These are phyloP conservation scores for Sphagnum magellanicum DNA, from an alignment of 228 moss, liverwort and hornwort genomes.

Conservation along the genomic window DNA sequence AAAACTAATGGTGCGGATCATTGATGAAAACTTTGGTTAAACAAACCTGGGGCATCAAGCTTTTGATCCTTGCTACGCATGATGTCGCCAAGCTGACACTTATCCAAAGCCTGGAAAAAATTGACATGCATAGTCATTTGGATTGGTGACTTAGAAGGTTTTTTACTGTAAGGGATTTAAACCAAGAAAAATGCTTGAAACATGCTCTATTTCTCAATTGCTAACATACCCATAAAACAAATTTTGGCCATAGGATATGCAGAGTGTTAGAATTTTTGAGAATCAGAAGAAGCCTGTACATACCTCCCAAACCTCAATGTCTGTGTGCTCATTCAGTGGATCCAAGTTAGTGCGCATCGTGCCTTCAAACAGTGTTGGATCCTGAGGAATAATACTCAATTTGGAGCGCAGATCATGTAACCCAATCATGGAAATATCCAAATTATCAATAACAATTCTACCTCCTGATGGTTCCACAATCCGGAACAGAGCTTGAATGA, in stretches of 20 bases:
- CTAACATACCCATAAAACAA: too few relatives aligned
- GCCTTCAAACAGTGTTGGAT: slow-evolving; percentile 91
- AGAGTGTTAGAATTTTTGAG: too few relatives aligned
- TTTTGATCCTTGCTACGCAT: slow-evolving; percentile 38
- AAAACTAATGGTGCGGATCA: too few relatives aligned
- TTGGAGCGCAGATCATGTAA: slow-evolving; percentile 79
- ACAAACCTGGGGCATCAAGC: slow-evolving; percentile 30
- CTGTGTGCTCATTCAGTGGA: slow-evolving; percentile 63
- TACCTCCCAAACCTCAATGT: slow-evolving; percentile 87
- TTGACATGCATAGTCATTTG: too few relatives aligned
- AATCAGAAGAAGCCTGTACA: too few relatives aligned
- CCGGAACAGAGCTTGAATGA: slow-evolving; percentile 49
- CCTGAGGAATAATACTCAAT: slow-evolving; percentile 94
- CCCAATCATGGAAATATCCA: slow-evolving; percentile 56
- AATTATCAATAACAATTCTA: slow-evolving; percentile 20
- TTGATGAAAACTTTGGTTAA: too few relatives aligned
- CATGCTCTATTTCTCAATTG: too few relatives aligned
- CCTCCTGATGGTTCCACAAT: slow-evolving; percentile 29
- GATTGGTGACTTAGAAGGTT: too few relatives aligned
- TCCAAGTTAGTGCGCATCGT: slow-evolving; percentile 82
- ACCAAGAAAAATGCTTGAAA: too few relatives aligned
- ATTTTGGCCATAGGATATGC: too few relatives aligned
- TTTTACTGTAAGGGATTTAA: too few relatives aligned
- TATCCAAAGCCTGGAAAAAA: slow-evolving; percentile 32
- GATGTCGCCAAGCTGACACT: slow-evolving; percentile 44